These are phyloP conservation scores for Pseudoneurospora amorphoporcata DNA, from an alignment of 495 filamentous ascomycete genomes.

Conservation along the genomic window DNA sequence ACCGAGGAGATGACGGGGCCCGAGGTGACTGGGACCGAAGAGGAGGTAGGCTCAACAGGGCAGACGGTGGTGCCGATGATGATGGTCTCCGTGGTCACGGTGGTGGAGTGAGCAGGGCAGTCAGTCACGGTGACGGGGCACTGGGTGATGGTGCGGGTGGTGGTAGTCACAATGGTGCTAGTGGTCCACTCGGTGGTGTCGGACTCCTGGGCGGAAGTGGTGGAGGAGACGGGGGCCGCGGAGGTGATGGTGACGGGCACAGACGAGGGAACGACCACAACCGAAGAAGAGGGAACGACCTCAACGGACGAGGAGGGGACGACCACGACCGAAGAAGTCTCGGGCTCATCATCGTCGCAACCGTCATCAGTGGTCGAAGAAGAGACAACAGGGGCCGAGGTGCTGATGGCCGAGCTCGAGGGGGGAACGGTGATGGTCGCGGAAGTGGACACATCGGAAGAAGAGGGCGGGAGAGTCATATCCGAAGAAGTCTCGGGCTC, in stretches of 20 bases:
- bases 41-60: conserved; percentile 31
- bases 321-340: background rate
- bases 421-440: background rate
- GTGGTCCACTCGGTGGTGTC: conserved; percentile 31
- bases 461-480: background rate
- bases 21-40: background rate
- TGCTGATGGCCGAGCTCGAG: background rate
- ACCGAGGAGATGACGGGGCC: background rate
- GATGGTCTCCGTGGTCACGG: conserved; percentile 42
- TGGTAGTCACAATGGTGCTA: conserved; percentile 48
- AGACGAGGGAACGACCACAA: background rate
- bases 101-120: conserved; percentile 45
- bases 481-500: background rate
- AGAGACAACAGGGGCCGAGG: background rate
- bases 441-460: background rate
- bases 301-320: too few species aligned
- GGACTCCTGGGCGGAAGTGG: background rate
- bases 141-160: conserved; percentile 44
- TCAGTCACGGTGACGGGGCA: conserved; percentile 45
- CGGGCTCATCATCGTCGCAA: background rate
- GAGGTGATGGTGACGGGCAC: background rate
- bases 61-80: conserved; percentile 49
- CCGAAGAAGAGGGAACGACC: too few species aligned
- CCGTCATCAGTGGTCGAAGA: background rate
- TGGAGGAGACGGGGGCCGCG: background rate